Percentiles rank a stretch among this genome's conserved stretches.
phyloP scores from a whole-genome alignment of 306 rosid species.

The Quercus aquifolioides region DNA sequence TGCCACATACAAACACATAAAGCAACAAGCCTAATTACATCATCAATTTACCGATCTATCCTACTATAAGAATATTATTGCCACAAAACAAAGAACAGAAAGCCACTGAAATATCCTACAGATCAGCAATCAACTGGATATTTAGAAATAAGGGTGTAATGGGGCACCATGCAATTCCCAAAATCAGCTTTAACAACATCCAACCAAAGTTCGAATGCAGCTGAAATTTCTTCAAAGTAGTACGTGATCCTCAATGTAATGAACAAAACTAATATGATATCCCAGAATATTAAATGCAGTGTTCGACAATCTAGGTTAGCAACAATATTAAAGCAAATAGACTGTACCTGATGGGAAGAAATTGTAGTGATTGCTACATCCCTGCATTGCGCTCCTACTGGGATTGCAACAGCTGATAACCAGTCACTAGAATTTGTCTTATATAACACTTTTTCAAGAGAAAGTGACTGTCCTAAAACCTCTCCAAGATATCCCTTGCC shows the following conservation, averaged over 20 bases:
- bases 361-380: slow-evolving; percentile 57
- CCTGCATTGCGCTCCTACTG: slow-evolving; percentile 81
- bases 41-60: neutral
- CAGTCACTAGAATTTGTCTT: slow-evolving; percentile 51
- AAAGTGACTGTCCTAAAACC: slow-evolving; percentile 49
- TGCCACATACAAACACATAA: neutral
- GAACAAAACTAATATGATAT: neutral
- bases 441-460: slow-evolving; percentile 60
- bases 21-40: neutral
- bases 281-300: neutral
- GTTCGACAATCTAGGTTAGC: neutral
- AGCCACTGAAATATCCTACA: neutral
- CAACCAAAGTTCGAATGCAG: neutral
- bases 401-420: slow-evolving; percentile 60
- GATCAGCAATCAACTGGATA: neutral
- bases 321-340: neutral
- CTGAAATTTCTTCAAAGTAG: neutral
- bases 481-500: slow-evolving; percentile 24
- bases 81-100: neutral
- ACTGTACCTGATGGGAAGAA: slow-evolving; percentile 61
- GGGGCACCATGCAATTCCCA: neutral
- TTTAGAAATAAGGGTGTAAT: neutral
- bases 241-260: neutral
- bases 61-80: neutral
- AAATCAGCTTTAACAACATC: neutral